Base-by-base conservation (phyloP, 108 stramenopile genomes). In the Poteriospumella lacustris region DNA sequence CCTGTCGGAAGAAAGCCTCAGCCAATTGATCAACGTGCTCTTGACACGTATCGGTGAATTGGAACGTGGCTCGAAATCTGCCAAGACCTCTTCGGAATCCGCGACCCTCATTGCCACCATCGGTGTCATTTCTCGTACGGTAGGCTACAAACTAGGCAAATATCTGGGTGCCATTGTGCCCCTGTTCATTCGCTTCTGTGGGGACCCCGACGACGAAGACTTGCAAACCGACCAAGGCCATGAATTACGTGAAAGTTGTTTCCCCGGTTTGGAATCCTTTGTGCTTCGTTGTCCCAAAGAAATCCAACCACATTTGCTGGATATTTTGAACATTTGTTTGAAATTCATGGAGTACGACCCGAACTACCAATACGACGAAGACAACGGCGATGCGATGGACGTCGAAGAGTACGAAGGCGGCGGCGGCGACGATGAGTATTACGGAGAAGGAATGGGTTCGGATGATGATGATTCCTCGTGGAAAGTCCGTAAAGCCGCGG, bases 381-480 rank as follows among this genome's bases (percentile, higher is more conserved):
- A 94, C 33, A 91, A 93, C 24, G 92, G 87, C n/a, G 90, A 82
- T n/a, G 89, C 80, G 0, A 85, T 78, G 1, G 60, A 38, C 39
- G 68, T 44, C n/a, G 44, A 42, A 43, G 80, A 79, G 64, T 76
- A 62, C 59, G 87, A 80, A 19, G 78, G 68, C 31, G 83, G 72
- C 12, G 85, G 83, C 41, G 87, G 83, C 33, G 87, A 81, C 36
- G 82, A 77, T 0, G 83, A 81, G 3, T 88, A 83, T 2, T 85
- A 85, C 68, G 89, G 44, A 5, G 90, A 90, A 26, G 60, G 12
- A 3, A 56, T 56, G 52, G 90, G 89, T 43, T 86, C 86, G 12
- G 93, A 96, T 75, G 96, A 97, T 60, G 97, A 97, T 69, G 97
- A 95, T 83, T 92, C 93, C 38, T 90, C 86, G 76, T 98, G 97